Percentiles rank a stretch among this genome's conserved stretches.
Conservation (phyloP, 305 asterid species). For the Fraxinus floribunda region DNA sequence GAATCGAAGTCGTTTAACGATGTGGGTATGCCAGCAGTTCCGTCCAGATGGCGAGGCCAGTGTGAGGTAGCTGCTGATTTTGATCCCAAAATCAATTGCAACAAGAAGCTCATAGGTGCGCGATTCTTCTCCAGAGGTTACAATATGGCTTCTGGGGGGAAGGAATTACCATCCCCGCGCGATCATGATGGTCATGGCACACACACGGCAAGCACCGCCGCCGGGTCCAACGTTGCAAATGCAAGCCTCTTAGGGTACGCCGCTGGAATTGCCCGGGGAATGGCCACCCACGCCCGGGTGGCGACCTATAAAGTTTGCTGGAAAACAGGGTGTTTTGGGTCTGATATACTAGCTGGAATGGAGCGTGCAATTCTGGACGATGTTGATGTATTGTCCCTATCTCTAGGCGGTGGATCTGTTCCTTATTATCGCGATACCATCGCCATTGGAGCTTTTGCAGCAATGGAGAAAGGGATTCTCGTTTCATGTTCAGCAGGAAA, state of each 20-base stretch:
- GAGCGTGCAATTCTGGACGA: conserved; percentile 77
- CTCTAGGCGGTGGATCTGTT: conserved; percentile 78
- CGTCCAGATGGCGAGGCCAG: conserved; percentile 54
- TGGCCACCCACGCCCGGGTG: conserved; percentile 74
- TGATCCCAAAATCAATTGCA: conserved; percentile 48
- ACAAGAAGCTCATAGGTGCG: conserved; percentile 32
- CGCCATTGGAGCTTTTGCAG: conserved; percentile 79
- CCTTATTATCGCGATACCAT: conserved; percentile 65
- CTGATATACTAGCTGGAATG: conserved; percentile 80
- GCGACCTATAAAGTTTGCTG: conserved; percentile 79
- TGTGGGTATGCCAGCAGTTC: conserved; percentile 34
- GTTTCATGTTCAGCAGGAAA: conserved; percentile 93
- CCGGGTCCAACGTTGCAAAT: conserved; percentile 45
- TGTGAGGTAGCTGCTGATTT: conserved; percentile 51
- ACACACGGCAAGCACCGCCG: conserved; percentile 44
- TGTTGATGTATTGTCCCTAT: conserved; percentile 76
- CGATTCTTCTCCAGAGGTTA: conserved; percentile 15
- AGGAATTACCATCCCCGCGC: conserved; percentile 17
- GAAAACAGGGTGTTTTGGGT: conserved; percentile 60
- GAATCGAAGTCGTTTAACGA: conserved; percentile 52
- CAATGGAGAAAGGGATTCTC: conserved; percentile 70
- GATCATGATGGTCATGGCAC: conserved; percentile 39
- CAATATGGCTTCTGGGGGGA: neutral
- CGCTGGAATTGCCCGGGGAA: conserved; percentile 67
- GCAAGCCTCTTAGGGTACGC: conserved; percentile 84